Evolutionary conservation across 2,329 filamentous ascomycete species (phyloP).

Genomic region (Fusarium brevicatenulatum): DNA sequence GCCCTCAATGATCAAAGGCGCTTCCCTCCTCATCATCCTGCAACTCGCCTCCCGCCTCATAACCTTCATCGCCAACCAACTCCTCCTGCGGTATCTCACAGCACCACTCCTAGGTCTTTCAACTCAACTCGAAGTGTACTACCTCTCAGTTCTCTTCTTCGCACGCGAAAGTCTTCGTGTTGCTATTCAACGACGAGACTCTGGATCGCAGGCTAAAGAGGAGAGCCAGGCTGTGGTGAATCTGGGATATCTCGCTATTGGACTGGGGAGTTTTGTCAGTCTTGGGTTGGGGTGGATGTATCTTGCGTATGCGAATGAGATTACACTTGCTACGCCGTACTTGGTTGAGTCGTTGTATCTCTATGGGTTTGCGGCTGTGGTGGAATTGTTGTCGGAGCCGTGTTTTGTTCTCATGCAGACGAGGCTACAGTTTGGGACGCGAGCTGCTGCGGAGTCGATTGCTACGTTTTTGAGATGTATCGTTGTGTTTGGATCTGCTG

Average conservation of each 20-base stretch:
- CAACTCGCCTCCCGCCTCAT: slow-evolving; percentile 88
- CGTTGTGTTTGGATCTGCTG: slow-evolving; percentile 75
- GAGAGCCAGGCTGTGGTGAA: slow-evolving; percentile 85
- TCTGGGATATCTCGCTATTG: slow-evolving; percentile 81
- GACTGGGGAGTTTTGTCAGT: slow-evolving; percentile 73
- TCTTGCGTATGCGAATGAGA: slow-evolving; percentile 60
- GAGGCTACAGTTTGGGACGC: slow-evolving; percentile 79
- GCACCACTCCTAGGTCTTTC: slow-evolving; percentile 86
- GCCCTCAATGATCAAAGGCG: slow-evolving; percentile 69
- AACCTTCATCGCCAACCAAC: slow-evolving; percentile 92
- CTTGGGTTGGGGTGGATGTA: slow-evolving; percentile 75
- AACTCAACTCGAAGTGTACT: slow-evolving; percentile 91
- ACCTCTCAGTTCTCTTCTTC: slow-evolving; percentile 93
- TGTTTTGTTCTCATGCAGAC: slow-evolving; percentile 90
- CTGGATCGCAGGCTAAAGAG: slow-evolving; percentile 16
- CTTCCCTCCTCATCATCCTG: slow-evolving; percentile 85
- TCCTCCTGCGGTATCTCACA: slow-evolving; percentile 87
- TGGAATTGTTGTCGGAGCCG: slow-evolving; percentile 88
- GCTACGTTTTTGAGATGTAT: slow-evolving; percentile 83
- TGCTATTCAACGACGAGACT: slow-evolving; percentile 83
- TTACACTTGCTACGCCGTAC: slow-evolving; percentile 68
- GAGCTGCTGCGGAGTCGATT: slow-evolving; percentile 83
- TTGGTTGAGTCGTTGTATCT: slow-evolving; percentile 65
- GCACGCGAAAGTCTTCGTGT: slow-evolving; percentile 90
- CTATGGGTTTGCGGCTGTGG: slow-evolving; percentile 66